Evolutionary conservation across 352 stramenopile species (phyloP).

Genomic region (Blastocystis sp.): DNA sequence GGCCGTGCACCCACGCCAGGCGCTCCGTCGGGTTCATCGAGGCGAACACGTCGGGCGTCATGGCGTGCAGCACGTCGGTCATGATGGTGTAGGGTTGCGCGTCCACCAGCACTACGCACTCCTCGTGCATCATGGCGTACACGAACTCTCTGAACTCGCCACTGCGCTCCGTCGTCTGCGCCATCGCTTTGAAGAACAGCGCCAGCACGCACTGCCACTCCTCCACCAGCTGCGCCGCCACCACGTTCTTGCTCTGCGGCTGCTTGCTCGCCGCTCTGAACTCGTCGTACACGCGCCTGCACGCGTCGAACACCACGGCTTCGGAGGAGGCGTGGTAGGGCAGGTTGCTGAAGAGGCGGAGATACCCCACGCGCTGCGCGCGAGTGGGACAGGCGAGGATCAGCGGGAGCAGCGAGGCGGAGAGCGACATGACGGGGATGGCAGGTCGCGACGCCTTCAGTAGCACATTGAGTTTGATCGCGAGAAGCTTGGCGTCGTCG

Average conservation of each 20-base stretch:
- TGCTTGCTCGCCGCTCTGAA: neutral
- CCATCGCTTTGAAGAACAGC: conserved; percentile 54
- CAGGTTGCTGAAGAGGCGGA: conserved; percentile 11
- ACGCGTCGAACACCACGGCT: neutral
- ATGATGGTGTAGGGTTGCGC: neutral
- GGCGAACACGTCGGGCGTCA: conserved; percentile 21
- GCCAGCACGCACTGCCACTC: conserved; percentile 10
- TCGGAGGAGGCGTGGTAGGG: conserved; percentile 20
- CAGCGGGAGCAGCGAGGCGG: conserved; percentile 14
- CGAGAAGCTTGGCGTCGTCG: conserved; percentile 43
- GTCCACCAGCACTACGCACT: neutral
- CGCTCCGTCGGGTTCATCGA: conserved; percentile 43
- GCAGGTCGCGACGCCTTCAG: neutral
- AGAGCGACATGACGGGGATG: neutral
- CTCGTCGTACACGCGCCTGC: neutral
- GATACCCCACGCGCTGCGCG: conserved; percentile 2
- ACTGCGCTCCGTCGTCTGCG: conserved; percentile 8
- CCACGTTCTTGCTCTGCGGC: neutral
- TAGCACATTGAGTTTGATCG: conserved; percentile 36
- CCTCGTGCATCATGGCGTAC: conserved; percentile 13
- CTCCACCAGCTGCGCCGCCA: neutral
- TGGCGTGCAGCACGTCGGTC: conserved; percentile 4
- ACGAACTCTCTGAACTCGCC: conserved; percentile 12
- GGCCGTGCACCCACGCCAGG: neutral
- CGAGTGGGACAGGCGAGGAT: conserved; percentile 7